These are phyloP conservation scores for Detonula confervacea DNA, from an alignment of 352 stramenopile species.

Conservation along the genomic window DNA sequence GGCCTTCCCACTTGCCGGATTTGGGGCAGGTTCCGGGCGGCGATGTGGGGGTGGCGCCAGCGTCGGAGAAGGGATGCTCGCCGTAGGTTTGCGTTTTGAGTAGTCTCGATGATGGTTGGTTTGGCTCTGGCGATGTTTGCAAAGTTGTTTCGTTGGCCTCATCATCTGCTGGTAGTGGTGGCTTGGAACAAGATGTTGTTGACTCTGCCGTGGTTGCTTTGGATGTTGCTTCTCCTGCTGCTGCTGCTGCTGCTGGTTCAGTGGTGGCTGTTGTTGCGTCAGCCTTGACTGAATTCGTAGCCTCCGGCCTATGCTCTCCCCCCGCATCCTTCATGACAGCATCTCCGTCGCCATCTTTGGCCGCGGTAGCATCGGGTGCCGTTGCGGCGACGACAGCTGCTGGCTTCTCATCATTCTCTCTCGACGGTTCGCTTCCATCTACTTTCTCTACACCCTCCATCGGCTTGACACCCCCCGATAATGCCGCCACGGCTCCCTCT, in stretches of 20 bases:
- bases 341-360: constrained; percentile 16
- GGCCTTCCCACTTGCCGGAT: constrained; percentile 69
- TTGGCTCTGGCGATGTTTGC: neutral
- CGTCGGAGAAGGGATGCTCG: constrained; percentile 53
- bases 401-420: neutral
- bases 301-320: neutral
- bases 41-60: constrained; percentile 14
- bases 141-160: no score
- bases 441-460: neutral
- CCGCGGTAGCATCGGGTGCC: no score
- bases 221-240: constrained; percentile 16
- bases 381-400: neutral
- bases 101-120: neutral
- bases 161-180: no score
- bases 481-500: neutral
- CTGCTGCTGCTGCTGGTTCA: no score
- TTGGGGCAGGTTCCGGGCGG: constrained; percentile 46
- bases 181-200: constrained; percentile 15
- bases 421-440: neutral
- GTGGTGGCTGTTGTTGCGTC: neutral
- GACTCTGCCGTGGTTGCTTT: constrained; percentile 6
- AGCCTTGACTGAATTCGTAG: neutral
- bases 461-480: neutral
- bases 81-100: constrained; percentile 36
- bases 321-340: constrained; percentile 4